Conservation (phyloP, 768 basidiomycete genomes). For the Exsudoporus frostii region DNA sequence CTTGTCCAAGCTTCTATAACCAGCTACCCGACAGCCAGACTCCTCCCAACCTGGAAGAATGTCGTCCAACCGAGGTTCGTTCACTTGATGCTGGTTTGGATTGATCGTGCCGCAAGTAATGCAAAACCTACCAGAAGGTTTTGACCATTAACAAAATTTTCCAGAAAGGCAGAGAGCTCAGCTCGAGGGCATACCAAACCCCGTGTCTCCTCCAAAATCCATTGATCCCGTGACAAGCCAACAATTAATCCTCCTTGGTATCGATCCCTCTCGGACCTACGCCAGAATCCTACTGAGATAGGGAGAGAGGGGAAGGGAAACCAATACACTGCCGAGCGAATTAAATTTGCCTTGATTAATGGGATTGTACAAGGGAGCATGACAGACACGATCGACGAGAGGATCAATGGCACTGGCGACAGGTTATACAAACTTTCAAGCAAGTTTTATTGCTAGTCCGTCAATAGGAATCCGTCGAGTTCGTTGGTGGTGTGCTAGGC, state of each 20-base stretch:
- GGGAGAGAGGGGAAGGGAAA: conserved; percentile 2
- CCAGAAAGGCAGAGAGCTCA: not conserved
- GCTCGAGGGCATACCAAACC: not conserved
- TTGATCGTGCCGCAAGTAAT: not conserved
- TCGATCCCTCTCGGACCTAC: too few relatives aligned
- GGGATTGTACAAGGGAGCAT: conserved; percentile 18
- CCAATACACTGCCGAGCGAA: too few relatives aligned
- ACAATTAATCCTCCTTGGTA: not conserved
- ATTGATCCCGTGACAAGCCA: too few relatives aligned
- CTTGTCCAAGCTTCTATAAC: not conserved
- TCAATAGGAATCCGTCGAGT: not conserved
- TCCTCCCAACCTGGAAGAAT: not conserved
- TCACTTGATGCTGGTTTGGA: not conserved
- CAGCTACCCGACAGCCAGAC: not conserved
- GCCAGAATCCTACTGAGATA: conserved; percentile 35
- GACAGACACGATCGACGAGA: conserved; percentile 17
- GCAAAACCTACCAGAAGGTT: not conserved
- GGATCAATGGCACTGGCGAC: not conserved
- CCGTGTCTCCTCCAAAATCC: not conserved
- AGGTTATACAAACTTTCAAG: not conserved
- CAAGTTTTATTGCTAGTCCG: not conserved
- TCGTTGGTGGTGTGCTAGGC: not conserved
- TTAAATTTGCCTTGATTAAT: too few relatives aligned
- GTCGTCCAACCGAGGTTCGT: not conserved
- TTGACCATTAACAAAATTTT: not conserved